Evolutionary conservation across 2,329 filamentous ascomycete genomes (phyloP), one percentile per base, ranked within the genome.

Genomic region (Pezicula radicicola): DNA sequence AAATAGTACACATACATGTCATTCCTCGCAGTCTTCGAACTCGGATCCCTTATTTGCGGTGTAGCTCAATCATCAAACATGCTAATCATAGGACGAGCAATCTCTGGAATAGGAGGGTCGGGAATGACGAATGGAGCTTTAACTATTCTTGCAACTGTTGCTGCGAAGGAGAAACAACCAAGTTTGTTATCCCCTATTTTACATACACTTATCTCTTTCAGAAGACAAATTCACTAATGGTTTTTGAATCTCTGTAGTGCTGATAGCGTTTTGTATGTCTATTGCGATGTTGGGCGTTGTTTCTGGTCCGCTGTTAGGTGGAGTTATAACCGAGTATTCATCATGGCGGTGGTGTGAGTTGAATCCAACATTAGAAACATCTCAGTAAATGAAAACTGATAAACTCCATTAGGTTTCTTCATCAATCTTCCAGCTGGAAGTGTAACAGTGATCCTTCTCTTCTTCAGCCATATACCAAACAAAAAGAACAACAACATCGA

Each of bases 21-120:
- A 8, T 59, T 59, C 41, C 68, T 84, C 33, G 56, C 66, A 28
- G 50, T 81, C 30, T 84, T 85, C 55, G 79, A 83, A 59, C 27
- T 82, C 1, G 81, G 81, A 3, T 80, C 76, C 0, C 58, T 79
- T 3, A 64, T 84, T 18, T 84, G 80, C 51, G 81, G 68, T 50
- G 56, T 72, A 50, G 74, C 80, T 0, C 67, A 61, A 1, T 76
- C 70, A 13, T 79, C 77, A 0, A 58, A 65, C 0, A 78, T 78
- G 69, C 73, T 84, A 47, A 83, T 84, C 49, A 62, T 76, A 4
- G 79, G 80, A 2, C 72, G 80, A 6, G 76, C 76, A 2, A 65
- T 84, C 3, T 76, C 80, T 0, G 81, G 81, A 0, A 56, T 76
- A 0, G 81, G 81, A 2, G 70, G 71, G 1, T 72, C 79, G 0